Evolutionary conservation across 176 grass and related monocot species (phyloP).

Genomic region (Alloteropsis semialata): DNA sequence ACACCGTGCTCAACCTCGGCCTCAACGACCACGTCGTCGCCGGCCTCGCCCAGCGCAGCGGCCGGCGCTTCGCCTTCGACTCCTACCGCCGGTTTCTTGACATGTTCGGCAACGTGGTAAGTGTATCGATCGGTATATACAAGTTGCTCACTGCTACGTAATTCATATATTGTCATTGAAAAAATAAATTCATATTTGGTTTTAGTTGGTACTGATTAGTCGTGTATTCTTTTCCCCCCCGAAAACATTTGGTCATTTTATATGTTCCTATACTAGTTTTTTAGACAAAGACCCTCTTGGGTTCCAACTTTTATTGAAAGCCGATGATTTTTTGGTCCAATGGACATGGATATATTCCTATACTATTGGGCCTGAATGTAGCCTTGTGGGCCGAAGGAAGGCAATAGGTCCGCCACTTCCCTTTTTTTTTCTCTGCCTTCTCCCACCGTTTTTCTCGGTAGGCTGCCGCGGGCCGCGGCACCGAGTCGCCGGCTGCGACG

Average conservation of each 20-base stretch:
- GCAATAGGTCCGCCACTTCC: neutral
- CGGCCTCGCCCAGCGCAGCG: constrained; percentile 59
- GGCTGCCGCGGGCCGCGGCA: no score
- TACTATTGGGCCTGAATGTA: neutral
- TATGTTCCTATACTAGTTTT: no score
- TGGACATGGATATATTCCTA: no score
- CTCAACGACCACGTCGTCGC: constrained; percentile 73
- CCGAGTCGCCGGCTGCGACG: neutral
- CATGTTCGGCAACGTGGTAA: constrained; percentile 88
- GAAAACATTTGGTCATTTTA: no score
- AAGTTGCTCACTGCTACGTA: neutral
- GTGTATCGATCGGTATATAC: neutral
- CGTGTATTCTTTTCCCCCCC: no score
- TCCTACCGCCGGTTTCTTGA: constrained; percentile 87
- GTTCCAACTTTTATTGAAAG: no score
- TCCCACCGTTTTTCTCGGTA: neutral
- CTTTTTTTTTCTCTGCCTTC: neutral
- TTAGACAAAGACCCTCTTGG: no score
- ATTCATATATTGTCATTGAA: neutral
- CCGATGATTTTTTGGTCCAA: no score
- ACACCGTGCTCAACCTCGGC: constrained; percentile 94
- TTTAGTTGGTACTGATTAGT: no score
- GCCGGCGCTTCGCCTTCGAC: constrained; percentile 76
- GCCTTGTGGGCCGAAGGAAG: neutral
- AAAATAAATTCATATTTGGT: no score